Base-by-base conservation (phyloP, 129 eudicot genomes). In the Mikania micrantha region DNA sequence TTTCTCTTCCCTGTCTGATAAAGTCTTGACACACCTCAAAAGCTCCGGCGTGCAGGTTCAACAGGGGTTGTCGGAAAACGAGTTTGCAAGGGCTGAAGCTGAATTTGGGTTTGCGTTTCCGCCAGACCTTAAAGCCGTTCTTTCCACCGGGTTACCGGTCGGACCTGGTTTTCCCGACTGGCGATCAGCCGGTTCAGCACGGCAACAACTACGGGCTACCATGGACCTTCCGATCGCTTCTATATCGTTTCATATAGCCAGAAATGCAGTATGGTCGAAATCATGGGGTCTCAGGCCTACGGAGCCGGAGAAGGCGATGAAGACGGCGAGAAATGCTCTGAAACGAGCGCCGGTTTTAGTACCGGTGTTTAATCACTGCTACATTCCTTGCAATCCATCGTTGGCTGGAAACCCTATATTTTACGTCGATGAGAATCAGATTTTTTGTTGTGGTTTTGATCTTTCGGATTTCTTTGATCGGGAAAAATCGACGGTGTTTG, bases 151-250 rank as follows among this genome's bases (percentile, higher is more conserved):
- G 0, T 71, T 94, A 21, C 99, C 99, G 2, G 58, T 87, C 22
- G 99, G 96, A 9, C 85, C 93, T 4, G 96, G 99, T 17, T 94
- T 94, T 56, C 99, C 99, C 2, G 93, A 94, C 56, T 94, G 99
- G 99, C 83, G 95, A 0, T 72, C 98, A 1, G 1, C 95, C 34
- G 95, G 95, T 11, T 64, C 84, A 19, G 69, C 82, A 12, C 76
- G 96, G 9, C 88, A 73, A 15, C 95, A 86, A 3, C 82, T 89
- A 40, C 86, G 90, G 0, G 86, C 95, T 39, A 78, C 85, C 34
- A 77, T 94, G 0, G 85, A 83, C 42, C 82, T 94, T 1, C 99
- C 99, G 8, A 86, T 94, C 2, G 99, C 99, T 0, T 84, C 99
- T 22, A 78, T 94, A 6, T 84, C 95, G 0, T 85, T 89, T 35